Conservation (phyloP, 2,329 filamentous ascomycete species). For the Zarea fungicola region DNA sequence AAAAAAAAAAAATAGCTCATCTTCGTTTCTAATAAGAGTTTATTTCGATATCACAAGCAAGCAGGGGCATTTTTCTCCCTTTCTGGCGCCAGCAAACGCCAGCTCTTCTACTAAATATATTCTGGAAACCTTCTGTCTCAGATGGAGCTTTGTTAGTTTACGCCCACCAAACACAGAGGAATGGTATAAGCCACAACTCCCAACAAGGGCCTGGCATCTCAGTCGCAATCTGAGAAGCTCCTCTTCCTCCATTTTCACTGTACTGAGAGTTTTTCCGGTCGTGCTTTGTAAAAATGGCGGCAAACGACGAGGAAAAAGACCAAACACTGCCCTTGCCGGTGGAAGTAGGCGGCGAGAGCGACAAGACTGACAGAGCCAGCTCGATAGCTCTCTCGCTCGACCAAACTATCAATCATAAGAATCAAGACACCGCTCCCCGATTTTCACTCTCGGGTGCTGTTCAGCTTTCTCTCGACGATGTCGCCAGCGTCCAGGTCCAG, state of each 20-base stretch:
- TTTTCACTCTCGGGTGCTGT: slow-evolving; percentile 30
- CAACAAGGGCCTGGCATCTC: too few species aligned
- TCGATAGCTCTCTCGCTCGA: slow-evolving; percentile 19
- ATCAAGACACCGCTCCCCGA: slow-evolving; percentile 16
- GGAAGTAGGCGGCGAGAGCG: slow-evolving; percentile 10
- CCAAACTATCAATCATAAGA: background rate
- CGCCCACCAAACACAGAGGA: too few species aligned
- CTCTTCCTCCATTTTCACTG: background rate
- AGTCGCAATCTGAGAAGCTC: background rate
- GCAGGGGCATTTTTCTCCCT: too few species aligned
- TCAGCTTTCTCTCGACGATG: slow-evolving; percentile 43
- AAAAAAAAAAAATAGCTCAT: too few species aligned
- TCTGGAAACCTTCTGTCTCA: too few species aligned
- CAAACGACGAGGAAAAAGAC: background rate
- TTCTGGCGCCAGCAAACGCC: too few species aligned
- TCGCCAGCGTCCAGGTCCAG: slow-evolving; percentile 50
- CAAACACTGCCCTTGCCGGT: background rate
- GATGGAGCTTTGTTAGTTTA: too few species aligned
- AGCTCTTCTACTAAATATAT: too few species aligned
- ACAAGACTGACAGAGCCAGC: slow-evolving; percentile 19
- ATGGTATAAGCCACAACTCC: too few species aligned
- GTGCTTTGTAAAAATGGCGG: slow-evolving; percentile 2
- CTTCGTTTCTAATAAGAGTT: too few species aligned
- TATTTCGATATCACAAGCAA: too few species aligned
- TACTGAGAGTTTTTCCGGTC: too few species aligned